Evolutionary conservation across 1,284 basidiomycete species (phyloP).

Genomic region (Puccinia triticina): DNA sequence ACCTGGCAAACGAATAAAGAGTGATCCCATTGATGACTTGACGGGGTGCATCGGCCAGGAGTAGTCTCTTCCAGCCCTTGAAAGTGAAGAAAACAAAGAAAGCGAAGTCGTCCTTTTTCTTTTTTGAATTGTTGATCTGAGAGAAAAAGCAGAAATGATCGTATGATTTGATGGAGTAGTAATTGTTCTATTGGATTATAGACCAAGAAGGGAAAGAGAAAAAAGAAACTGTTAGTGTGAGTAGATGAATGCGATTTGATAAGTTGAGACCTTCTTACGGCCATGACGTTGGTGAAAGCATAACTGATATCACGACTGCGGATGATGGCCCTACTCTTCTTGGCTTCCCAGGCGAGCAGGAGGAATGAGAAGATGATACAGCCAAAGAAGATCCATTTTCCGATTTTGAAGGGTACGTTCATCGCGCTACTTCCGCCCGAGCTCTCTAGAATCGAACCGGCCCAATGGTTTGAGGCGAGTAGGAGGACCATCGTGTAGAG

Average conservation of each 20-base stretch:
- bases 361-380: conserved; percentile 98
- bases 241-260: conserved; percentile 81
- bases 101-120: conserved; percentile 93
- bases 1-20: conserved; percentile 84
- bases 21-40: conserved; percentile 95
- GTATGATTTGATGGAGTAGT: conserved; percentile 72
- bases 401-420: conserved; percentile 78
- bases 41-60: conserved; percentile 94
- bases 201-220: neutral
- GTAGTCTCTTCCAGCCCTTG: conserved; percentile 97
- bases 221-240: neutral
- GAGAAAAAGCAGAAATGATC: conserved; percentile 98
- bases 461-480: conserved; percentile 88
- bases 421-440: conserved; percentile 71
- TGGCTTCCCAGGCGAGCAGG: conserved; percentile 84
- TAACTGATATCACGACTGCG: conserved; percentile 93
- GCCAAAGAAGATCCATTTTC: conserved; percentile 94
- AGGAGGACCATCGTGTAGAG: conserved; percentile 96
- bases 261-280: conserved; percentile 58
- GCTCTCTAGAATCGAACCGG: conserved; percentile 80
- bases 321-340: conserved; percentile 90
- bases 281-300: conserved; percentile 95
- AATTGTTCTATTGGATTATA: conserved; percentile 51
- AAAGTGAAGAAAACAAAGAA: conserved; percentile 99
- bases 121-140: conserved; percentile 92